These are phyloP conservation scores for Pulveroboletus sp. DNA, from an alignment of 768 basidiomycete genomes.

Conservation along the genomic window DNA sequence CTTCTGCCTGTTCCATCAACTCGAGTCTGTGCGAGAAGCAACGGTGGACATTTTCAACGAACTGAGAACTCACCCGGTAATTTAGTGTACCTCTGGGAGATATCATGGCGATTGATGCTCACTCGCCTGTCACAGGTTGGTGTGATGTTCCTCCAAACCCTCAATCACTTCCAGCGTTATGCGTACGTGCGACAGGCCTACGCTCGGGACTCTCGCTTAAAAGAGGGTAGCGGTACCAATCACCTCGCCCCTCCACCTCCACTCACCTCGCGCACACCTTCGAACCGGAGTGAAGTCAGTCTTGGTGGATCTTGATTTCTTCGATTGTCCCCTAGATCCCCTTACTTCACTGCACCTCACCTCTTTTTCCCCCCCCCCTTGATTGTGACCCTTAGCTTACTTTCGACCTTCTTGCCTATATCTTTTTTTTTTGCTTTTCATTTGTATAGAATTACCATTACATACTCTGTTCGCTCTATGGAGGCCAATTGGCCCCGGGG, in stretches of 20 bases:
- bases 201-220: conserved; percentile 46
- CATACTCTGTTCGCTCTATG: not conserved
- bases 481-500: not conserved
- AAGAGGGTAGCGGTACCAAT: conserved; percentile 26
- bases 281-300: conserved; percentile 44
- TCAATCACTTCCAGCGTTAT: conserved; percentile 88
- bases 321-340: no score
- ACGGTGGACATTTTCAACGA: conserved; percentile 84
- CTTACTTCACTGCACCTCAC: no score
- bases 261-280: conserved; percentile 29
- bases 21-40: conserved; percentile 65
- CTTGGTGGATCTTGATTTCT: conserved; percentile 29
- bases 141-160: conserved; percentile 63
- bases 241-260: conserved; percentile 33
- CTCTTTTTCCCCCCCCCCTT: not conserved
- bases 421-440: not conserved
- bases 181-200: conserved; percentile 83
- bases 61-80: conserved; percentile 69
- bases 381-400: conserved; percentile 20
- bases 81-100: conserved; percentile 24
- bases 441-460: no score
- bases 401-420: conserved; percentile 30
- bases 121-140: conserved; percentile 53
- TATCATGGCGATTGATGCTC: not conserved
- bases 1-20: conserved; percentile 89